Evolutionary conservation across 768 basidiomycete genomes (phyloP).

Genomic region (Amanita inopinata): DNA sequence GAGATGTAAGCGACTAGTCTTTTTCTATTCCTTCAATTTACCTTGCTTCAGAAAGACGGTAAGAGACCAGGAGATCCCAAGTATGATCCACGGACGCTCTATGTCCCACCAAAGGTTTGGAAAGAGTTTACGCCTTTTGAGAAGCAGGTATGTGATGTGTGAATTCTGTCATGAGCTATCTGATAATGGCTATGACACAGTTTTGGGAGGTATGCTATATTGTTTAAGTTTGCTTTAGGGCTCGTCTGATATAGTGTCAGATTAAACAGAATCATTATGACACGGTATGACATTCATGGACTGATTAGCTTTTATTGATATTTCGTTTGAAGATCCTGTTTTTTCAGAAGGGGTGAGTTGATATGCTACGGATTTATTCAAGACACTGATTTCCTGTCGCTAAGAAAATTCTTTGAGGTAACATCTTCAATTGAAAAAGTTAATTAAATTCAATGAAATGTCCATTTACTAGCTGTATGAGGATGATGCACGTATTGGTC

Average conservation of each 20-base stretch:
- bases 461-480: slow-evolving; percentile 62
- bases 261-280: slow-evolving; percentile 98
- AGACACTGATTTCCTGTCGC: slow-evolving; percentile 5
- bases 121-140: slow-evolving; percentile 88
- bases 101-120: slow-evolving; percentile 73
- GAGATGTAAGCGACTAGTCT: slow-evolving; percentile 43
- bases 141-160: slow-evolving; percentile 48
- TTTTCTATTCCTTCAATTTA: slow-evolving; percentile 1
- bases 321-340: slow-evolving; percentile 57
- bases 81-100: slow-evolving; percentile 86
- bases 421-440: background rate
- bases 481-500: slow-evolving; percentile 88
- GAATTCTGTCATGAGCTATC: background rate
- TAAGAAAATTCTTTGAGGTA: slow-evolving; percentile 76
- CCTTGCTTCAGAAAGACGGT: slow-evolving; percentile 59
- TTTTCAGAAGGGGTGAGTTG: slow-evolving; percentile 89
- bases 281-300: slow-evolving; percentile 41
- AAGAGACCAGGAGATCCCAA: slow-evolving; percentile 67
- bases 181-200: slow-evolving; percentile 22
- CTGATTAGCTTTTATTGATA: slow-evolving; percentile 11
- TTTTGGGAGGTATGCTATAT: slow-evolving; percentile 58
- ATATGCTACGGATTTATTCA: background rate
- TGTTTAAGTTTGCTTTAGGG: background rate
- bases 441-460: slow-evolving; percentile 1
- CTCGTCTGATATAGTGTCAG: slow-evolving; percentile 29